phyloP scores from a whole-genome alignment of 371 early-diverging fungal genomes.

The Antonospora locustae region DNA sequence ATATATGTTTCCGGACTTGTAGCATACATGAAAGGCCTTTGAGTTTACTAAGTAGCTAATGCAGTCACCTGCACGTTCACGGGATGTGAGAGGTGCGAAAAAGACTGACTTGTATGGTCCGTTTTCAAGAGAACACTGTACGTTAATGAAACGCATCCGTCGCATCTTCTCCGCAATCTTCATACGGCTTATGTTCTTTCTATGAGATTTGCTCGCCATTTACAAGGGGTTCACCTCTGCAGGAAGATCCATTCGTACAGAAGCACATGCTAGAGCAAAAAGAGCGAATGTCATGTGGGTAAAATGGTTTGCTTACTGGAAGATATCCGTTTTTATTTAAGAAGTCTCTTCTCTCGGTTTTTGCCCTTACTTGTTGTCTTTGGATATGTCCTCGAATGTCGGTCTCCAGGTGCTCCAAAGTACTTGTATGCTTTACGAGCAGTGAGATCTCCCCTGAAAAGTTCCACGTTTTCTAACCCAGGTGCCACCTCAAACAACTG shows the following conservation, averaged over 20 bases:
- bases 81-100: conserved; percentile 11
- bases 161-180: conserved; percentile 1
- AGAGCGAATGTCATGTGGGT: no score
- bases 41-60: conserved; percentile 1
- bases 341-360: conserved; percentile 39
- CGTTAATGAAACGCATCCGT: background rate
- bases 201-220: no score
- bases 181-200: conserved; percentile 18
- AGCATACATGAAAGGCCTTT: conserved; percentile 3
- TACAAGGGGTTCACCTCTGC: no score
- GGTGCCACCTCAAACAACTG: conserved; percentile 47
- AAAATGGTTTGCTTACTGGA: no score
- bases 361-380: conserved; percentile 39
- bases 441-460: conserved; percentile 41
- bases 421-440: conserved; percentile 49
- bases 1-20: no score
- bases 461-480: conserved; percentile 37
- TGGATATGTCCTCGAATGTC: conserved; percentile 50
- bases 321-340: no score
- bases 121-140: background rate
- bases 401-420: conserved; percentile 54
- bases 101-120: conserved; percentile 18
- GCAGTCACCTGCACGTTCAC: conserved; percentile 3
- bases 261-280: no score
- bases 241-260: no score